A percentile compares a stretch with the other conserved stretches of the same genome.
Evolutionary conservation across 2,329 filamentous ascomycete species (phyloP).

Genomic region (Aspergillus sp.): DNA sequence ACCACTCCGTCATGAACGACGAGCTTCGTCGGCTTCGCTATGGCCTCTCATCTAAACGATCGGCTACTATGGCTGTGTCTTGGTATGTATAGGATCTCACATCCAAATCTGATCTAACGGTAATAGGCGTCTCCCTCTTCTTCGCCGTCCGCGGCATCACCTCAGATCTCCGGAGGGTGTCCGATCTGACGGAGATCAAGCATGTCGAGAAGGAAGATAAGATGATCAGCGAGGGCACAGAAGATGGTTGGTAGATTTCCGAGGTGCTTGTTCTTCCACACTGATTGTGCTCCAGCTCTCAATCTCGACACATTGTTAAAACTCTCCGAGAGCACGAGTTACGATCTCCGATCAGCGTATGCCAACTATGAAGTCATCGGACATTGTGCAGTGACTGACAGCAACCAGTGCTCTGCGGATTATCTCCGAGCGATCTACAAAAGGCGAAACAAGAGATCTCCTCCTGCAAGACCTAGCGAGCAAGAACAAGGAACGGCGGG

Average conservation of each 20-base stretch:
- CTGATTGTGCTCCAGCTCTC: constrained; percentile 48
- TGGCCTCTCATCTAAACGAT: constrained; percentile 37
- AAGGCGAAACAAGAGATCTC: constrained; percentile 38
- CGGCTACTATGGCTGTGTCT: constrained; percentile 40
- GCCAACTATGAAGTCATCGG: constrained; percentile 15
- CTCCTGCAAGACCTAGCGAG: constrained; percentile 43
- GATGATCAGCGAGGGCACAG: constrained; percentile 73
- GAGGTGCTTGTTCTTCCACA: too few relatives aligned
- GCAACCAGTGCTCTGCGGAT: constrained; percentile 43
- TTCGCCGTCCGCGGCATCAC: constrained; percentile 57
- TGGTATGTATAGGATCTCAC: constrained; percentile 22
- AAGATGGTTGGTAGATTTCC: constrained; percentile 53
- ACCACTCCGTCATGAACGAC: constrained; percentile 8
- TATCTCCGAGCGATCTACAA: constrained; percentile 45
- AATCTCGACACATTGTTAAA: constrained; percentile 65
- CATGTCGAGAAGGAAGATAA: constrained; percentile 64
- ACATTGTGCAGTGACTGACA: constrained; percentile 33
- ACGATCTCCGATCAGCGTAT: constrained; percentile 68
- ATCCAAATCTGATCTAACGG: background rate
- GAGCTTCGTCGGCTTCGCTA: constrained; percentile 12
- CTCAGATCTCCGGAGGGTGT: constrained; percentile 46
- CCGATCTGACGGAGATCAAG: constrained; percentile 58
- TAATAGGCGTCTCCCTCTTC: constrained; percentile 43
- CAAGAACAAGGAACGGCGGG: constrained; percentile 35
- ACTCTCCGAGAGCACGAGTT: constrained; percentile 69